Conservation (phyloP, 352 stramenopile genomes). For the Globisporangium acanthophoron region DNA sequence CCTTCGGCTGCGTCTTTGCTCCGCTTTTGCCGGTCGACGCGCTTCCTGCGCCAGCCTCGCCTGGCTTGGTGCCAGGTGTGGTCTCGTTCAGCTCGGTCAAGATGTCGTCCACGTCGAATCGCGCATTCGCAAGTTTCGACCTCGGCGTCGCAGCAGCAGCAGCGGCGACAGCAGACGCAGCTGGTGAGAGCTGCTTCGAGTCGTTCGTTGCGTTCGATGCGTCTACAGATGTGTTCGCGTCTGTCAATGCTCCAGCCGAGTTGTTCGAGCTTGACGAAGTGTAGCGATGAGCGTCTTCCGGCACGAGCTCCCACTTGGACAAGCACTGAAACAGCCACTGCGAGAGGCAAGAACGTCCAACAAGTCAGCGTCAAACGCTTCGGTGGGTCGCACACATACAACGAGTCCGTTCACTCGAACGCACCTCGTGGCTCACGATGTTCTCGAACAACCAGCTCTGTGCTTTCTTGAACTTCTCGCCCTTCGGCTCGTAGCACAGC, state of each 20-base stretch:
- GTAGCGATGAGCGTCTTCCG: constrained; percentile 48
- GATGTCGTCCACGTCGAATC: constrained; percentile 54
- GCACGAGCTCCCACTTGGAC: constrained; percentile 52
- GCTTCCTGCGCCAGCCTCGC: constrained; percentile 15
- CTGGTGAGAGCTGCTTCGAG: constrained; percentile 1
- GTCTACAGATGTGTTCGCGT: constrained; percentile 7
- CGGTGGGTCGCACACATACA: neutral
- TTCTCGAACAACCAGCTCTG: constrained; percentile 79
- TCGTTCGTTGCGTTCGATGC: constrained; percentile 4
- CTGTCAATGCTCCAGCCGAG: constrained; percentile 2
- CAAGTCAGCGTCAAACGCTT: constrained; percentile 5
- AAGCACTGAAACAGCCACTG: constrained; percentile 81
- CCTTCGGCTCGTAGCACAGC: constrained; percentile 66
- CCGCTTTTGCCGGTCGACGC: neutral
- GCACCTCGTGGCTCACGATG: constrained; percentile 76
- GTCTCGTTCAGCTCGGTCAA: constrained; percentile 52
- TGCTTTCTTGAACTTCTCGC: constrained; percentile 85
- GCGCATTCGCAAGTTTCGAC: constrained; percentile 16
- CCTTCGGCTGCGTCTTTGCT: constrained; percentile 19
- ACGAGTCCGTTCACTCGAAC: neutral
- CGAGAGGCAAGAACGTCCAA: constrained; percentile 3
- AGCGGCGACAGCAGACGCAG: neutral
- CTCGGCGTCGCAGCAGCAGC: constrained; percentile 15
- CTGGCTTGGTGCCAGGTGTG: constrained; percentile 27
- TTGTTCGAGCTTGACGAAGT: constrained; percentile 10